Evolutionary conservation across 75 land plant genomes (phyloP), one percentile per base, ranked within the genome.

Genomic region (Cupressus sempervirens): DNA sequence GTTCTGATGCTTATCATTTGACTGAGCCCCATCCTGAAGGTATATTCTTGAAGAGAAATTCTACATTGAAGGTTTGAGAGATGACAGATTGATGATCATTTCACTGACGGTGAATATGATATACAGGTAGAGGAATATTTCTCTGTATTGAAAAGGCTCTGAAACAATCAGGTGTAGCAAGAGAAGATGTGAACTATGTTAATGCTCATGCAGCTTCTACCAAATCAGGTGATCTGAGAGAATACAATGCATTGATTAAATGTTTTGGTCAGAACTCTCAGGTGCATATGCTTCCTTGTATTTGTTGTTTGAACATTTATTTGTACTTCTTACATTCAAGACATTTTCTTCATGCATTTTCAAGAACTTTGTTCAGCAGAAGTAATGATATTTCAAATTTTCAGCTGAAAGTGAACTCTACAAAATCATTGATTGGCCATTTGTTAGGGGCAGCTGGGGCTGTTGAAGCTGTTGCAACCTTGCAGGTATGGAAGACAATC

Each of bases 171-270:
- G 99, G 99, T 77, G 92, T 97, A 30, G 45, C 87, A 16, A 90
- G 82, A 30, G 91, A 93, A 86, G 96, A 94, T 85, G 95, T 97
- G 12, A 97, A 97, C 84, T 97, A 97, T 87, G 89, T 97, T 72
- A 97, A 97, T 90, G 99, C 99, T 45, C 99, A 97, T 92, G 99
- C 99, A 34, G 95, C 96, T 56, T 95, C 98, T 9, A 95, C 99
- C 30, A 92, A 45, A 40, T 87, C 94, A 84, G 99, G 98, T 85
- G 99, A 97, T 84, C 35, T 97, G 30, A 97, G 93, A 90, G 99
- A 97, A 76, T 97, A 90, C 67, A 86, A 97, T 83, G 97, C 97
- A 85, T 88, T 97, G 8, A 85, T 94, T 43, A 88, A 83, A 48
- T 91, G 94, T 84, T 97, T 97, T 88, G 99, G 99, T 35, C 32